Conservation (phyloP, 1,284 basidiomycete genomes). For the Heterobasidion annosum region DNA sequence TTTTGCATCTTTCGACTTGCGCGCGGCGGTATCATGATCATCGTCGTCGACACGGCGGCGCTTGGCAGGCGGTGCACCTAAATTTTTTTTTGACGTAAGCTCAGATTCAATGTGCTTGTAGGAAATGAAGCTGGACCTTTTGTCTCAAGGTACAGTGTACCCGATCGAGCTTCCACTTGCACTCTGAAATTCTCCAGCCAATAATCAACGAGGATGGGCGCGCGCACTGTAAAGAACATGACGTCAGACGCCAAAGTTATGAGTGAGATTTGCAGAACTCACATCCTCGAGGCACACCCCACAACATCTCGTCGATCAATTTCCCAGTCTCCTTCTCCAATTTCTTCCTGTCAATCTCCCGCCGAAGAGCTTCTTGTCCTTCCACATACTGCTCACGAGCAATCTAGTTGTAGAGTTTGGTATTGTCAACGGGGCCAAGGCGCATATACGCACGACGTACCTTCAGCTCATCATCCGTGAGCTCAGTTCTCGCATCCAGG, state of each 20-base stretch:
- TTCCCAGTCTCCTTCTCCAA: constrained; percentile 44
- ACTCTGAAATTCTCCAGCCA: constrained; percentile 64
- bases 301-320: constrained; percentile 55
- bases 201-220: constrained; percentile 54
- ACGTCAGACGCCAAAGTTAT: constrained; percentile 5
- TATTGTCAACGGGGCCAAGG: constrained; percentile 6
- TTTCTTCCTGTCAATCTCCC: constrained; percentile 41
- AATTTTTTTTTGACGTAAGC: neutral
- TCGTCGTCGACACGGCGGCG: constrained; percentile 21
- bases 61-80: constrained; percentile 21
- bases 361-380: constrained; percentile 45
- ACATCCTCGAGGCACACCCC: constrained; percentile 61
- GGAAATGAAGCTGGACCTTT: constrained; percentile 15
- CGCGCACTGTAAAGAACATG: constrained; percentile 37
- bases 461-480: constrained; percentile 73
- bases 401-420: constrained; percentile 25
- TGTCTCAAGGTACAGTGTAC: constrained; percentile 31
- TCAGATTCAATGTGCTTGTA: neutral
- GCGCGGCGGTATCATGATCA: constrained; percentile 9
- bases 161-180: constrained; percentile 54
- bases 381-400: constrained; percentile 61
- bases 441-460: constrained; percentile 20
- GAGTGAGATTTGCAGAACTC: constrained; percentile 16
- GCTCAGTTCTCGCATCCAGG: constrained; percentile 61
- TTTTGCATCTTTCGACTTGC: constrained; percentile 1